Percentiles rank a stretch among this genome's conserved stretches.
These are phyloP conservation scores for Articulospora tetracladia DNA, from an alignment of 495 filamentous ascomycete species.

Conservation along the genomic window DNA sequence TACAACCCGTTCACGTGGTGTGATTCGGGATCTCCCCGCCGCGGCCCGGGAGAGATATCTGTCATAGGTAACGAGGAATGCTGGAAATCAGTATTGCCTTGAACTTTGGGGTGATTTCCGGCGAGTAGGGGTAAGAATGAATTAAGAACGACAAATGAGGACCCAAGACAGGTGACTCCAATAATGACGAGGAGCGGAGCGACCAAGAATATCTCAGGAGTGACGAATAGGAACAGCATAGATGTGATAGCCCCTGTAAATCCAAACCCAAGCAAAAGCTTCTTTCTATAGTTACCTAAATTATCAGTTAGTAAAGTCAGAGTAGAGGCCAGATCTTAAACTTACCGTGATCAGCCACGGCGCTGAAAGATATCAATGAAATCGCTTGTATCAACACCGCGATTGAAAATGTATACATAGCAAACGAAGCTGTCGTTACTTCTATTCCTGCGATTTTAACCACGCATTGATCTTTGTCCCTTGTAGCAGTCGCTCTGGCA, in stretches of 20 bases:
- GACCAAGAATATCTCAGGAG: slow-evolving; percentile 70
- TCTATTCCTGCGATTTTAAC: slow-evolving; percentile 77
- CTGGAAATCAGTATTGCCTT: slow-evolving; percentile 20
- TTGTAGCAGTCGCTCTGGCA: slow-evolving; percentile 12
- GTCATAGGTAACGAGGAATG: slow-evolving; percentile 5
- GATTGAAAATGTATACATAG: slow-evolving; percentile 95
- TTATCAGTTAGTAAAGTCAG: not conserved
- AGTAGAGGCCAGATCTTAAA: not conserved
- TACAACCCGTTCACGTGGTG: slow-evolving; percentile 40
- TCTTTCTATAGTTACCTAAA: slow-evolving; percentile 82
- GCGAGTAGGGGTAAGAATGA: slow-evolving; percentile 79
- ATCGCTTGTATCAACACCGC: slow-evolving; percentile 86
- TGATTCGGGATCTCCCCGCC: slow-evolving; percentile 19
- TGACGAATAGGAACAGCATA: slow-evolving; percentile 83
- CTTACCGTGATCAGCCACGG: slow-evolving; percentile 76
- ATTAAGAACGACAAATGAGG: slow-evolving; percentile 81
- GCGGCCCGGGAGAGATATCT: slow-evolving; percentile 22
- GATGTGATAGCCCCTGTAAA: slow-evolving; percentile 75
- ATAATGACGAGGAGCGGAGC: slow-evolving; percentile 79
- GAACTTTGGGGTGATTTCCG: slow-evolving; percentile 61
- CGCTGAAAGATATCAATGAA: slow-evolving; percentile 92
- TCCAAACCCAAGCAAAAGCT: slow-evolving; percentile 76
- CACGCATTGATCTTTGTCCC: slow-evolving; percentile 64
- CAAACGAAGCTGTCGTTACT: slow-evolving; percentile 94
- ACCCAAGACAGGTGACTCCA: slow-evolving; percentile 85